Evolutionary conservation across 2,329 filamentous ascomycete species (phyloP), one percentile per base, ranked within the genome.

Genomic region (Fusarium penzigii): DNA sequence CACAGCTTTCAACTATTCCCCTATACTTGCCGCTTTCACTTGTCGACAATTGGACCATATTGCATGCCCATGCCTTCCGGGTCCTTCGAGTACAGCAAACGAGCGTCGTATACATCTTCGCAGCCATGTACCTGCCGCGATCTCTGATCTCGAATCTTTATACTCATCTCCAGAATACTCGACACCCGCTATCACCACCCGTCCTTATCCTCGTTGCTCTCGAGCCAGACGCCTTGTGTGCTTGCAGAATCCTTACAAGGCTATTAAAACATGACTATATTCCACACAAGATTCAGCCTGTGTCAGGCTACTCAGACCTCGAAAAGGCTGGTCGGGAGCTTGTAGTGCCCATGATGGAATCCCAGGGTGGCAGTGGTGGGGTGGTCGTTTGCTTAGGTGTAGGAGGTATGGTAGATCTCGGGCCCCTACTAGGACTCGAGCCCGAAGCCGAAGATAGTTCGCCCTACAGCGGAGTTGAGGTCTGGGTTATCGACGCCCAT

Each of bases 241-340:
- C 92, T 57, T 96, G 92, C 70, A 91, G 92, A 56, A 97, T 99
- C 55, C 84, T 99, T 44, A 96, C 93, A 3, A 83, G 88, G 46
- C 81, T 99, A n/a, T 80, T 99, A 55, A 97, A 96, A 75, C 89
- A 93, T 79, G 94, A 99, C 78, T 97, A 96, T 69, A 96, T 99
- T 63, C 90, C 89, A 13, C 93, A 97, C 77, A 97, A 97, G 74
- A 96, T 97, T 67, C 90, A 97, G 66, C 94, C 94, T 1, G 88
- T 99, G 49, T 85, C 90, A 17, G 94, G 94, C 49, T 97, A 97
- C 84, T 87, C 85, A 59, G 94, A 97, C 70, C 83, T 99, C 43
- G 82, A 90, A 67, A 86, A 85, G 62, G 88, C 88, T 17, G 92
- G 92, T 42, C 82, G 84, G 66, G 86, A 92, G 60, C 79, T 95